phyloP scores from a whole-genome alignment of 1,139 yeast genomes.

The Saccharomycopsis phalli region DNA sequence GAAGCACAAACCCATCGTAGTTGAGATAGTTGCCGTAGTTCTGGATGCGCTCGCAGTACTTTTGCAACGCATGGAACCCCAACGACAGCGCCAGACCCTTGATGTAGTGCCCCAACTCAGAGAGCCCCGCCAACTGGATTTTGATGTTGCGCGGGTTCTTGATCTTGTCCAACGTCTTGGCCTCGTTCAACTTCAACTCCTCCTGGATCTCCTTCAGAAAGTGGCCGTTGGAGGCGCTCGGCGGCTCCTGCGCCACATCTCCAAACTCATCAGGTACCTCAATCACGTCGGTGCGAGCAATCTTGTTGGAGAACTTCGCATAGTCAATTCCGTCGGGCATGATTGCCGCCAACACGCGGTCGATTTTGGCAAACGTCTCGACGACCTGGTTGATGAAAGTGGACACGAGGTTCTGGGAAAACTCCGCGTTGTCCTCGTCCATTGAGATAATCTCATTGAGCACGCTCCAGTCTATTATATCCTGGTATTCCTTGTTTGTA shows the following conservation, averaged over 20 bases:
- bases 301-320: constrained; percentile 9
- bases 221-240: constrained; percentile 6
- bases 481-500: constrained; percentile 25
- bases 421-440: constrained; percentile 86
- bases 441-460: constrained; percentile 82
- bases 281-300: constrained; percentile 9
- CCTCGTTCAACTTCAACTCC: constrained; percentile 15
- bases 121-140: constrained; percentile 46
- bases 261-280: constrained; percentile 17
- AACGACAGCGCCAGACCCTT: constrained; percentile 95
- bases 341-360: constrained; percentile 36
- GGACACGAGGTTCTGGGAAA: constrained; percentile 64
- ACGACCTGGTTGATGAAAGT: constrained; percentile 87
- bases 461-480: constrained; percentile 80
- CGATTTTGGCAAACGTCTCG: constrained; percentile 69
- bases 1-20: constrained; percentile 35
- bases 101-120: constrained; percentile 79
- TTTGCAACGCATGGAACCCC: constrained; percentile 73
- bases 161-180: constrained; percentile 12
- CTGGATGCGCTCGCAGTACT: constrained; percentile 88
- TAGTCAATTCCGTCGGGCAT: constrained; percentile 20
- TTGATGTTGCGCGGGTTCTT: constrained; percentile 15
- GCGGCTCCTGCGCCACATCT: constrained; percentile 19
- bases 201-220: constrained; percentile 17
- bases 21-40: constrained; percentile 61